Conservation (phyloP, 192 early-diverging fungal genomes). For the Glomus cerebriforme region DNA sequence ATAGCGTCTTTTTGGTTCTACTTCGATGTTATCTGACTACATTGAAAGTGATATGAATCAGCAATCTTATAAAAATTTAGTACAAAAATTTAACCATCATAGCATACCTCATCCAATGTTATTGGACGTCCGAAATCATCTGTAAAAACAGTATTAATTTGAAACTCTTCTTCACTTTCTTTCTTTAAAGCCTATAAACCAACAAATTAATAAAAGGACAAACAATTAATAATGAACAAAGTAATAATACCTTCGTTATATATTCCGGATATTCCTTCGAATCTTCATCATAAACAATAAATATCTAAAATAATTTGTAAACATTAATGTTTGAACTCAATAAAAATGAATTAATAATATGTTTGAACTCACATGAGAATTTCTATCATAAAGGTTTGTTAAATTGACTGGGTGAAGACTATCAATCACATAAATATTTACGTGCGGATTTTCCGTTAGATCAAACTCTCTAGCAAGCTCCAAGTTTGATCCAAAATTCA, state of each 20-base stretch:
- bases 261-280: neutral
- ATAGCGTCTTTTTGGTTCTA: neutral
- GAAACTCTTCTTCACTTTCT: neutral
- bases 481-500: constrained; percentile 13
- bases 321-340: neutral
- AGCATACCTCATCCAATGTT: neutral
- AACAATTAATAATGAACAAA: neutral
- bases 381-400: neutral
- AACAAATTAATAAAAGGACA: neutral
- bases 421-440: constrained; percentile 11
- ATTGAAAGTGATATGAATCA: neutral
- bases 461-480: constrained; percentile 10
- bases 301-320: neutral
- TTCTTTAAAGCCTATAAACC: neutral
- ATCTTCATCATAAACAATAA: neutral
- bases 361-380: neutral
- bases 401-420: constrained; percentile 8
- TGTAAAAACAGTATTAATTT: neutral
- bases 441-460: neutral
- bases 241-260: neutral
- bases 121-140: constrained; percentile 6
- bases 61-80: neutral
- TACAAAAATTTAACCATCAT: neutral
- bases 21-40: neutral
- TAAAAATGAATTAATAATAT: neutral